Conservation (phyloP, 495 filamentous ascomycete genomes). For the Xylaria cubensis region DNA sequence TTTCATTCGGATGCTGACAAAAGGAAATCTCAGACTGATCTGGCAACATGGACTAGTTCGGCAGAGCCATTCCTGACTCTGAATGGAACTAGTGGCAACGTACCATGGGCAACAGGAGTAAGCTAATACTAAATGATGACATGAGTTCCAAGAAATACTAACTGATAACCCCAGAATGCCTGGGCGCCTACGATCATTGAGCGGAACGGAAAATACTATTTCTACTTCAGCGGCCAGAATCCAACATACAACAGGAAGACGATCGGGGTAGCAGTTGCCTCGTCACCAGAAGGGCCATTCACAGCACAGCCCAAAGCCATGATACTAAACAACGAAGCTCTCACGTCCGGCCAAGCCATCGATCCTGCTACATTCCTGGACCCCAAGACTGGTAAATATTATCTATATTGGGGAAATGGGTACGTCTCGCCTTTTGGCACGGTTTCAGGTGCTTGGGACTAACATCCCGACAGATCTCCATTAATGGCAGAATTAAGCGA, state of each 20-base stretch:
- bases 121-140: neutral
- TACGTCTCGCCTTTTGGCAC: neutral
- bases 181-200: conserved; percentile 33
- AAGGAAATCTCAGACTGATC: conserved; percentile 1
- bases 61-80: conserved; percentile 26
- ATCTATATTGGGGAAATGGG: conserved; percentile 33
- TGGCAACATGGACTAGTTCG: conserved; percentile 28
- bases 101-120: conserved; percentile 31
- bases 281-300: conserved; percentile 25
- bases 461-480: conserved; percentile 9
- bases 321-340: conserved; percentile 27
- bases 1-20: neutral
- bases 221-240: conserved; percentile 32
- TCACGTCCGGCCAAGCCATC: conserved; percentile 27
- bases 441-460: neutral
- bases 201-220: conserved; percentile 28
- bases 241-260: conserved; percentile 28
- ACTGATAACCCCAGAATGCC: conserved; percentile 11
- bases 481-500: conserved; percentile 28
- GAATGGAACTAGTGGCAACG: conserved; percentile 26
- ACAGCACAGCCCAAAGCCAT: conserved; percentile 22
- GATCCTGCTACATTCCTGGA: conserved; percentile 26
- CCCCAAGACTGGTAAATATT: conserved; percentile 26
- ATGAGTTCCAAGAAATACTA: neutral
- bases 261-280: conserved; percentile 28